Evolutionary conservation across 108 stramenopile species (phyloP), one percentile per base, ranked within the genome.

Genomic region (Hondaea fermentalgiana): DNA sequence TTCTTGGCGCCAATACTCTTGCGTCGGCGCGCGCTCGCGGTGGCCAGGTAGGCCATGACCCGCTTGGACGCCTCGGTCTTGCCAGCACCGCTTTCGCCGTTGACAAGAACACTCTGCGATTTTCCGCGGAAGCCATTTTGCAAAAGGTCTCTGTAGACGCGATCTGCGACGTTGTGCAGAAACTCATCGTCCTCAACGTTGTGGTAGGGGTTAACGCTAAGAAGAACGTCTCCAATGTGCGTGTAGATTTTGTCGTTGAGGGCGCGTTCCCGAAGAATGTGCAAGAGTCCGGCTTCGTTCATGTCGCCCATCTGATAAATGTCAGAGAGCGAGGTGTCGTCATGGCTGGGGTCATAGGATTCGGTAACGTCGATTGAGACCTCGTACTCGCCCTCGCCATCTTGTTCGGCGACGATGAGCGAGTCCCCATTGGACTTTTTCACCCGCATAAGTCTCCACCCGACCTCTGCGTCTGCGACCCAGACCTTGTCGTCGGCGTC

Each of bases 171-270:
- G 60, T 88, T 89, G 72, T 92, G 90, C n/a, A 90, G 92, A 5
- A 44, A 17, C 53, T 28, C 5, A 12, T 83, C 57, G 42, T 89
- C 88, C 47, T 59, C 76, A n/a, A 88, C 25, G 19, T 28, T 4
- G 64, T 89, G 87, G 88, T 90, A 93, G 14, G 92, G 92, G 88
- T 93, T 93, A 6, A 92, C 23, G 8, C 91, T 90, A 8, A 93
- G 60, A 35, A 93, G 87, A 1, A 93, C 88, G 21, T 91, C 91
- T 5, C 92, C 92, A n/a, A 83, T 92, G 25, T 45, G 45, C 19
- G 92, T 92, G 88, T 93, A 93, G 53, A 93, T 93, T 19, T 87
- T 42, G 87, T 93, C 91, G 51, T 17, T 72, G 35, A 55, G 44
- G 88, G 90, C 90, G 53, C 92, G 58, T 44, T 47, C n/a, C 43